Evolutionary conservation across 306 rosid genomes (phyloP).

Genomic region (Mimosa bimucronata): DNA sequence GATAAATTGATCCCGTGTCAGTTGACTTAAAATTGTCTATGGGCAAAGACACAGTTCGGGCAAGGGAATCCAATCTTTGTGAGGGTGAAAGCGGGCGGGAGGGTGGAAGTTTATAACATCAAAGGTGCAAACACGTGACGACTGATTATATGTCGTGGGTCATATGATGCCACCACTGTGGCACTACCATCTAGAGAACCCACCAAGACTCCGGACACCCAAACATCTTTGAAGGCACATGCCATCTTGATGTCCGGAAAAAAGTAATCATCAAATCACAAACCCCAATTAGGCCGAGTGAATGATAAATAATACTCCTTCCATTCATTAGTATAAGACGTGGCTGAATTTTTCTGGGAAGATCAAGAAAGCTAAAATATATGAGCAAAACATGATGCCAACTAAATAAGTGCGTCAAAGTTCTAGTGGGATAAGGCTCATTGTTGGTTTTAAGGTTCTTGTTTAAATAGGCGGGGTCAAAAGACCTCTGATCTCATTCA

Average conservation of each 20-base stretch:
- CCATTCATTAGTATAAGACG: too few relatives aligned
- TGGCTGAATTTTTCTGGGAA: too few relatives aligned
- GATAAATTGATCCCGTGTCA: constrained; percentile 29
- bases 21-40: constrained; percentile 17
- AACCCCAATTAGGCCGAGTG: constrained; percentile 1
- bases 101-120: neutral
- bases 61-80: constrained; percentile 2
- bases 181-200: too few relatives aligned
- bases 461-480: neutral
- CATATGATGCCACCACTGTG: too few relatives aligned
- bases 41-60: neutral
- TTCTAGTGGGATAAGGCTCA: too few relatives aligned
- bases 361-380: too few relatives aligned
- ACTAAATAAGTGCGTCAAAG: too few relatives aligned
- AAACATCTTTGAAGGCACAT: too few relatives aligned
- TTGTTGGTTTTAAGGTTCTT: too few relatives aligned
- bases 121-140: constrained; percentile 12
- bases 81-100: neutral
- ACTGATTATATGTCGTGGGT: neutral
- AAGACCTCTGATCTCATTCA: neutral
- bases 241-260: neutral
- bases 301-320: neutral
- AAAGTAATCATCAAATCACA: neutral
- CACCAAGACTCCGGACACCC: neutral
- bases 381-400: neutral